A percentile compares a stretch with the other conserved stretches of the same genome.
Conservation (phyloP, 2,329 filamentous ascomycete species). For the Pyrenochaeta sp. region DNA sequence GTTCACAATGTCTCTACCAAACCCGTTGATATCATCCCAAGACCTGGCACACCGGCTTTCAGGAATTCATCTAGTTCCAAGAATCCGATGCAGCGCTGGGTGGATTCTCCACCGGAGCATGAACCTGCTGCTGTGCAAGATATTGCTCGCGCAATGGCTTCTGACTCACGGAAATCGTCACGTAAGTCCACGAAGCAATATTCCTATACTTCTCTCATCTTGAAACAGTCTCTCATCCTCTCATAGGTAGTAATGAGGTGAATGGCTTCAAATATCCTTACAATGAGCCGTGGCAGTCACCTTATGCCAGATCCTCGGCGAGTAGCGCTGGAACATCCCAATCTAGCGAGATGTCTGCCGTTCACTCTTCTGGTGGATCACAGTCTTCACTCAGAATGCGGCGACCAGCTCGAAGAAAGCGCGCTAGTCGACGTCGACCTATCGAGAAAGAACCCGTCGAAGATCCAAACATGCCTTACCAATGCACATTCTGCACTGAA, state of each 20-base stretch:
- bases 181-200: conserved; percentile 2
- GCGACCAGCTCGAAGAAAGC: conserved; percentile 17
- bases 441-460: conserved; percentile 15
- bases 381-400: conserved; percentile 22
- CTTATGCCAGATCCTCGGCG: conserved; percentile 24
- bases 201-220: not conserved
- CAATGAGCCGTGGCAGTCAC: conserved; percentile 18
- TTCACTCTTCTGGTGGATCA: conserved; percentile 22
- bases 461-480: conserved; percentile 25
- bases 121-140: conserved; percentile 31
- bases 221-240: not conserved
- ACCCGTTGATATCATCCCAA: conserved; percentile 30
- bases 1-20: conserved; percentile 5
- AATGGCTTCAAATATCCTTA: conserved; percentile 2
- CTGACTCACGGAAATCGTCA: conserved; percentile 8
- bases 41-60: conserved; percentile 31
- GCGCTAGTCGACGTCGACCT: conserved; percentile 11
- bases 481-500: conserved; percentile 42
- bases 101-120: conserved; percentile 37
- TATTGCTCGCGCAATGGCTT: conserved; percentile 36
- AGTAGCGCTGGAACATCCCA: conserved; percentile 32
- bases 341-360: conserved; percentile 28
- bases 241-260: conserved; percentile 1
- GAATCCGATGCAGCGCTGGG: conserved; percentile 38
- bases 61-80: conserved; percentile 9